Conservation (phyloP, 192 early-diverging fungal genomes). For the Obelidium mucronatum region DNA sequence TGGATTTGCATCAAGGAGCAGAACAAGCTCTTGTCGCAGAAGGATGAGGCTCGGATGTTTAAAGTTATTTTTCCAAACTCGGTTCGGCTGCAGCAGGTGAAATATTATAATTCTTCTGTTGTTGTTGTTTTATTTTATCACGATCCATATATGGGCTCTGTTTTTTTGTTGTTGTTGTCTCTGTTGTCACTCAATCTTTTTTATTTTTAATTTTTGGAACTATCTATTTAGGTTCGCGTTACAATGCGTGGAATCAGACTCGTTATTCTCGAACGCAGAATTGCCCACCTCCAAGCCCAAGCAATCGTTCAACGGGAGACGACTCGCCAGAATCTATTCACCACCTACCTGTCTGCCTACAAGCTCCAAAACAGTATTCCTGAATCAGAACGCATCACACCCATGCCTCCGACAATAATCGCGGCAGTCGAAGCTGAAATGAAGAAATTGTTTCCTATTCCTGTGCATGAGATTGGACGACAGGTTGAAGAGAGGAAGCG, state of each 20-base stretch:
- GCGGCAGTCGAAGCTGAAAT: constrained; percentile 23
- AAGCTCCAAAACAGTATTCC: constrained; percentile 8
- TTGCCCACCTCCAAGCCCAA: constrained; percentile 52
- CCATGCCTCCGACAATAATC: not conserved
- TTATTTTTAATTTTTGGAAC: too few species aligned
- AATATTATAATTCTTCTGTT: too few species aligned
- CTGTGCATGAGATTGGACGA: constrained; percentile 37
- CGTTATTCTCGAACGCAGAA: constrained; percentile 60
- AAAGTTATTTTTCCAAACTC: constrained; percentile 51
- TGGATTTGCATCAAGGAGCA: constrained; percentile 68
- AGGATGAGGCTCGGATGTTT: constrained; percentile 59
- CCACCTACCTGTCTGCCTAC: constrained; percentile 13
- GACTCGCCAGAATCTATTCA: constrained; percentile 19
- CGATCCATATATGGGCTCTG: too few species aligned
- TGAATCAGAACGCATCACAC: not conserved
- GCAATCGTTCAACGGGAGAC: constrained; percentile 41
- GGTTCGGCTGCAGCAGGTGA: constrained; percentile 48
- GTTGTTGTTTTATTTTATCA: too few species aligned
- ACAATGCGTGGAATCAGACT: constrained; percentile 61
- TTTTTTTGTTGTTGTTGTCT: not conserved
- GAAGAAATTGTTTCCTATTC: constrained; percentile 29
- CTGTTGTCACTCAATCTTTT: not conserved
- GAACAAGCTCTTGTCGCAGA: constrained; percentile 56
- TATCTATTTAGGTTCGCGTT: constrained; percentile 44
- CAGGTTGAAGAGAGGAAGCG: constrained; percentile 24